These are phyloP conservation scores for Trichoderma endophyticum DNA, from an alignment of 2,329 filamentous ascomycete genomes.

Conservation along the genomic window DNA sequence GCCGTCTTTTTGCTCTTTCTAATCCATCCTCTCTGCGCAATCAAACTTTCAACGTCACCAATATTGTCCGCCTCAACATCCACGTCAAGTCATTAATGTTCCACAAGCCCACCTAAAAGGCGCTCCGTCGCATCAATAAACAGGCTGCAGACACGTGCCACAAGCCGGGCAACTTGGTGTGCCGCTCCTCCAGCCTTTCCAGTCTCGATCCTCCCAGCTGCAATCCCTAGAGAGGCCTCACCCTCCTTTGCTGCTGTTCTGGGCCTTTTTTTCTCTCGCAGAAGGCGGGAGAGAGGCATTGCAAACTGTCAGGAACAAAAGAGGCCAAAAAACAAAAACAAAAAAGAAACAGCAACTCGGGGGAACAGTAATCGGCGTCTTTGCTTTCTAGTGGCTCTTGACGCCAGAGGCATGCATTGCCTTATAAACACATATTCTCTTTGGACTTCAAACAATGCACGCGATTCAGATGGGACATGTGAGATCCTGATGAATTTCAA, in stretches of 20 bases:
- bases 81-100: background rate
- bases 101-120: background rate
- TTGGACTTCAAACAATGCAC: background rate
- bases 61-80: background rate
- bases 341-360: background rate
- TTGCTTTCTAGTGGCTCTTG: background rate
- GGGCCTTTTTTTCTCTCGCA: background rate
- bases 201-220: background rate
- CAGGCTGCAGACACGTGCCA: constrained; percentile 4
- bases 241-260: background rate
- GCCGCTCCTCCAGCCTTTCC: background rate
- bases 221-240: background rate
- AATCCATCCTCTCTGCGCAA: background rate
- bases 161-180: background rate
- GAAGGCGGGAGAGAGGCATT: background rate
- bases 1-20: background rate
- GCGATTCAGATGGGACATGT: background rate
- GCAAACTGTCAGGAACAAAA: background rate
- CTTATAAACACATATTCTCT: background rate
- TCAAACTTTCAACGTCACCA: background rate
- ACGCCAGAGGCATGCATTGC: background rate
- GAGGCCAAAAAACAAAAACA: background rate
- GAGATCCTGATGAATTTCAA: background rate
- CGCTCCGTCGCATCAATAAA: background rate
- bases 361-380: background rate